Evolutionary conservation across 345 rosid species (phyloP).

Genomic region (Luvunga scandens): DNA sequence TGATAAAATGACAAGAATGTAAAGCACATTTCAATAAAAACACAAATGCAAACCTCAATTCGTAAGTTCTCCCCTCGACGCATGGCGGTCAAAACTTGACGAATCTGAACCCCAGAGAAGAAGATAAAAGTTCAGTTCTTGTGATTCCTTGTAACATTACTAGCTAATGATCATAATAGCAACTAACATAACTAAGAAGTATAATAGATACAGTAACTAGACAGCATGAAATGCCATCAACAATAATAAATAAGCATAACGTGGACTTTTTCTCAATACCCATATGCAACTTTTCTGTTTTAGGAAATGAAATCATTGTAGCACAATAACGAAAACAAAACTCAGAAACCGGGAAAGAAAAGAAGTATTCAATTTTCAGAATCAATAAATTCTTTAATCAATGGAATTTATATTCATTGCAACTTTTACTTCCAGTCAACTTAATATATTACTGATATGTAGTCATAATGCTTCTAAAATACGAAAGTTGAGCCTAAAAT

Average conservation of each 20-base stretch:
- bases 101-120: conserved; percentile 56
- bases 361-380: not conserved
- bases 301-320: not conserved
- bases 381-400: not conserved
- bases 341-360: not conserved
- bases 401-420: not conserved
- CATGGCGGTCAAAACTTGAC: conserved; percentile 77
- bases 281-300: not conserved
- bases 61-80: conserved; percentile 72
- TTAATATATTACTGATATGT: not conserved
- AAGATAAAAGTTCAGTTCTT: conserved; percentile 19
- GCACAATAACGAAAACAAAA: not conserved
- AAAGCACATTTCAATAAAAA: not conserved
- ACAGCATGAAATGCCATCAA: not conserved
- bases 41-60: conserved; percentile 58
- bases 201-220: not conserved
- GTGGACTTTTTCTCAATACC: not conserved
- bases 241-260: not conserved
- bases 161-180: not conserved
- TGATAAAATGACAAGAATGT: conserved; percentile 9
- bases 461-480: not conserved
- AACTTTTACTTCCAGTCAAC: not conserved
- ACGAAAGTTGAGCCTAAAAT: not conserved
- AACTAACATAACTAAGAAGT: not conserved
- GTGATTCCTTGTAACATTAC: not conserved